Conservation (phyloP, 2,329 filamentous ascomycete species). For the Pseudogymnoascus sp. region DNA sequence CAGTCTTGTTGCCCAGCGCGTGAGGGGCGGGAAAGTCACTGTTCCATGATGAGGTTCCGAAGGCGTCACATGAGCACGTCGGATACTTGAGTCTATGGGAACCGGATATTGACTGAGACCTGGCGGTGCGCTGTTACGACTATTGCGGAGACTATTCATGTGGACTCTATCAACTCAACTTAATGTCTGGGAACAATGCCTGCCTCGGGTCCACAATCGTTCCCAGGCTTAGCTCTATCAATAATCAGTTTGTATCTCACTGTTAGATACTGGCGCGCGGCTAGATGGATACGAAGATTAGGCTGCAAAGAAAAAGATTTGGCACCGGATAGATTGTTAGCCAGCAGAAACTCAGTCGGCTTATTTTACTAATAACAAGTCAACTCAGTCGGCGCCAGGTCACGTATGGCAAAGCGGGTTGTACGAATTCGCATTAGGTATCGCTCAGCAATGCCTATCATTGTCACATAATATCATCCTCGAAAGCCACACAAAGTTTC, state of each 20-base stretch:
- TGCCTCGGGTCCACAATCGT: neutral
- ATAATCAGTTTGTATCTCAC: neutral
- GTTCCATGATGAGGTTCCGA: neutral
- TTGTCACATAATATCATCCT: neutral
- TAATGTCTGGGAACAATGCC: neutral
- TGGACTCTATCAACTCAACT: neutral
- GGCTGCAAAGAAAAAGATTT: neutral
- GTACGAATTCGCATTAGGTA: neutral
- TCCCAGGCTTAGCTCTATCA: neutral
- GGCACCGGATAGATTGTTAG: neutral
- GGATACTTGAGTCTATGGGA: neutral
- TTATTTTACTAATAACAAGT: neutral
- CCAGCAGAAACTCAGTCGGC: neutral
- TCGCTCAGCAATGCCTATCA: neutral
- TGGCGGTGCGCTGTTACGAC: neutral
- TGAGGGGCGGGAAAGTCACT: slow-evolving; percentile 39
- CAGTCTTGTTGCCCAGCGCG: slow-evolving; percentile 82
- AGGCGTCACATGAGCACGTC: neutral
- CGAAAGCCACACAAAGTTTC: neutral
- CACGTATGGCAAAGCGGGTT: neutral
- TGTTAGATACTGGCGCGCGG: neutral
- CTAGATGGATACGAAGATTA: neutral
- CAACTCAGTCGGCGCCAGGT: neutral
- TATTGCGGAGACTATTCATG: neutral
- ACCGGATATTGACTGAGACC: neutral